Percentiles rank a stretch among this genome's conserved stretches.
Evolutionary conservation across 2,329 filamentous ascomycete species (phyloP).

Genomic region (Dactylonectria estremocensis): DNA sequence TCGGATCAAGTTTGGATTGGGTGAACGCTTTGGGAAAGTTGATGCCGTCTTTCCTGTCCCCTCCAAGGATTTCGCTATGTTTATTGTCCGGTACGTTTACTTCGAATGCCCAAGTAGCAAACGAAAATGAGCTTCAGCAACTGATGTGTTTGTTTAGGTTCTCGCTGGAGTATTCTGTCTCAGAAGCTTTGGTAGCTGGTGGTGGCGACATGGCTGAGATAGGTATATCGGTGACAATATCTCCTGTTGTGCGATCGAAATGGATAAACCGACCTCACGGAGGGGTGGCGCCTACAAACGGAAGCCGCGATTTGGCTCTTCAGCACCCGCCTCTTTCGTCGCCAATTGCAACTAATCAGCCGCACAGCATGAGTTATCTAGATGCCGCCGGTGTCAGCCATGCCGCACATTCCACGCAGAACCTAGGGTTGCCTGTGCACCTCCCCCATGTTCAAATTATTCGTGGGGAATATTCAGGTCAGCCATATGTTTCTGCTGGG

Average conservation of each 20-base stretch:
- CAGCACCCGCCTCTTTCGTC: conserved; percentile 16
- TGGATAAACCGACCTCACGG: conserved; percentile 41
- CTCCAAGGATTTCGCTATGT: conserved; percentile 30
- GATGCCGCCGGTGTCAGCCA: conserved; percentile 7
- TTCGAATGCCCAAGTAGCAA: neutral
- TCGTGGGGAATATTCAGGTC: neutral
- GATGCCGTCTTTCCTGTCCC: conserved; percentile 47
- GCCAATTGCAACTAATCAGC: conserved; percentile 2
- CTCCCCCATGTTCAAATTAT: neutral
- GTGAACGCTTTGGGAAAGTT: conserved; percentile 49
- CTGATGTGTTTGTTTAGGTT: conserved; percentile 44
- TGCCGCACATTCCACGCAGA: conserved; percentile 24
- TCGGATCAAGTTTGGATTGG: conserved; percentile 51
- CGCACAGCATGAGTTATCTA: conserved; percentile 6
- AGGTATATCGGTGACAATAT: conserved; percentile 46
- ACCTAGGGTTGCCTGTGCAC: conserved; percentile 26
- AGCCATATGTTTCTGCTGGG: conserved; percentile 21
- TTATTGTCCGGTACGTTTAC: conserved; percentile 51
- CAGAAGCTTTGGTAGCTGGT: conserved; percentile 44
- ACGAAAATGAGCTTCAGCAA: neutral
- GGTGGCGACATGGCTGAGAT: conserved; percentile 45
- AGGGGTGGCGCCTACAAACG: conserved; percentile 8
- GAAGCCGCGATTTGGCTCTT: conserved; percentile 5
- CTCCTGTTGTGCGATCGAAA: conserved; percentile 51
- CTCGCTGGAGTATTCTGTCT: conserved; percentile 44